Evolutionary conservation across 2,329 filamentous ascomycete genomes (phyloP).

Genomic region (Fusarium austroafricanum): DNA sequence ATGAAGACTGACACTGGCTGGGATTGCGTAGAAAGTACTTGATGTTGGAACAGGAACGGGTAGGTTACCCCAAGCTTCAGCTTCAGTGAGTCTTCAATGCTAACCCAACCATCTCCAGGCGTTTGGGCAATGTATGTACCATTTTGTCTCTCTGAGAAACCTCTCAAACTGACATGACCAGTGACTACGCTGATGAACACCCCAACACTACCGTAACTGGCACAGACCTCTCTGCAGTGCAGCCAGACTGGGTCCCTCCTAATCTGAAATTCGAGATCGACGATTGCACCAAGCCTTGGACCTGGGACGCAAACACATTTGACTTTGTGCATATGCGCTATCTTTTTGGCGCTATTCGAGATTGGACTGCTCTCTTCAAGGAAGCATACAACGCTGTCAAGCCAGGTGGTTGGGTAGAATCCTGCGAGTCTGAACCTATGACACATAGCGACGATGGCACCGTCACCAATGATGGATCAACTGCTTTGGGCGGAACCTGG

Average conservation of each 20-base stretch:
- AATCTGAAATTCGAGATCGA: constrained; percentile 25
- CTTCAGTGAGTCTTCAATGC: not conserved
- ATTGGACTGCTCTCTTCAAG: constrained; percentile 12
- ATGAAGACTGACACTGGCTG: not conserved
- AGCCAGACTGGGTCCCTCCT: constrained; percentile 13
- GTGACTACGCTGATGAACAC: constrained; percentile 21
- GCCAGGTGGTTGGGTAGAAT: constrained; percentile 25
- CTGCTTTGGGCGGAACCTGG: constrained; percentile 10
- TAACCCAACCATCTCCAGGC: not conserved
- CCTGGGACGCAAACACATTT: constrained; percentile 9
- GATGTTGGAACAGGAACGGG: constrained; percentile 17
- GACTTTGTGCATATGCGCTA: constrained; percentile 25
- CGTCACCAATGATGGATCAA: not conserved
- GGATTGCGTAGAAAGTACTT: constrained; percentile 9
- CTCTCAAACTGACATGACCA: not conserved
- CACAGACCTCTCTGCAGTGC: constrained; percentile 15
- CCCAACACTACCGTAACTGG: constrained; percentile 12
- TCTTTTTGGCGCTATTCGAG: constrained; percentile 9
- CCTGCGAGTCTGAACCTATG: constrained; percentile 9
- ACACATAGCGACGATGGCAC: constrained; percentile 19
- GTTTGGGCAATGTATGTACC: constrained; percentile 18
- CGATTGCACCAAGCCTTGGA: constrained; percentile 15
- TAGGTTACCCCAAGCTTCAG: not conserved
- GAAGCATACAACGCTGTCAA: constrained; percentile 9
- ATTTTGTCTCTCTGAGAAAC: fast-evolving